Evolutionary conservation across 2,329 filamentous ascomycete genomes (phyloP), one percentile per base, ranked within the genome.

Genomic region (Gaeumannomyces tritici): DNA sequence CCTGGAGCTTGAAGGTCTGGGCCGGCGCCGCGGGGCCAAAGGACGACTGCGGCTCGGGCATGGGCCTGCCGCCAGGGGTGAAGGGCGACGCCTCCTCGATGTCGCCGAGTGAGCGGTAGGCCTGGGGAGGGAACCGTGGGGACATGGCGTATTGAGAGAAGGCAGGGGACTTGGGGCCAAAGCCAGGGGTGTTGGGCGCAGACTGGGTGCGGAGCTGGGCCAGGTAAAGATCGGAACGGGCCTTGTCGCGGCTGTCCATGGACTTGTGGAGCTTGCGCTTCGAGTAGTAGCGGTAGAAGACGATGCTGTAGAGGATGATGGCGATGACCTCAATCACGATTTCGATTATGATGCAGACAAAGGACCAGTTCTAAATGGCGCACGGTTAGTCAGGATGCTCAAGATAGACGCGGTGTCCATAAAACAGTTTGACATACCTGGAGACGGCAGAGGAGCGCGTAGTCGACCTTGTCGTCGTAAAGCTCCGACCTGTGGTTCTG

Each of bases 281-380:
- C 68, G 90, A 92, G 85, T 93, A 96, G 83, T 96, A 96, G 69
- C 95, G 90, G 83, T 96, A 98, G 81, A 98, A 97, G 74, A 97
- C 87, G 72, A 97, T 84, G 71, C 85, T 91, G 82, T 99, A 99
- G 71, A 99, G 90, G 62, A 87, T 81, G 74, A 99, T 96, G 72
- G 90, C 91, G 72, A 98, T 89, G 67, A 90, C 84, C 73, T 98
- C 95, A 69, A 99, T 83, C 65, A 97, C 90, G 68, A 99, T 83
- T 76, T 99, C 95, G 74, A 99, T 98, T 73, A 99, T 89, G 77
- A 93, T 93, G 83, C 95, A 99, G 73, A 99, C 89, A 66, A 99
- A 83, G 55, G 89, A 84, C 95, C 95, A 99, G 78, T 96, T 95
- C 85, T 97, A 78, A 24, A 26, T 2, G 5, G 60, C 21, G 8